Evolutionary conservation across 2,329 filamentous ascomycete species (phyloP).

Genomic region (Westerdykella ornata): DNA sequence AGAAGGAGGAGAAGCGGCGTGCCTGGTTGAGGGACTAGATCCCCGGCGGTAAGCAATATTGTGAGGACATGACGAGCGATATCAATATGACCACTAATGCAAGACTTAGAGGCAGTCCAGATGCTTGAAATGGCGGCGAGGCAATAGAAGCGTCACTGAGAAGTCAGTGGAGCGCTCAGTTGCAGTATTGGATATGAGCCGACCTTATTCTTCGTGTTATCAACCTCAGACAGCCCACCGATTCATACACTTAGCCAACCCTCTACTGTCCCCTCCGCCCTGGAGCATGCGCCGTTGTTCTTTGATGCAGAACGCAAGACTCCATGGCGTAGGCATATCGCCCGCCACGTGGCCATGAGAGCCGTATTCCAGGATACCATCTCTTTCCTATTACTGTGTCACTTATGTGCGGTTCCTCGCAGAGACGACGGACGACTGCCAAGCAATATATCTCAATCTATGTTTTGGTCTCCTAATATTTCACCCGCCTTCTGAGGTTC

Average conservation of each 20-base stretch:
- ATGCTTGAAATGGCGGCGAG: no score
- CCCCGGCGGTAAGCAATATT: conserved; percentile 23
- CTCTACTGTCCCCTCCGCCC: no score
- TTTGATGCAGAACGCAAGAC: conserved; percentile 2
- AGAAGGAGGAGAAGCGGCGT: conserved; percentile 88
- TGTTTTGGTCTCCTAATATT: conserved; percentile 9
- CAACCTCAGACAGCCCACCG: no score
- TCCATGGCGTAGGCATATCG: conserved; percentile 1
- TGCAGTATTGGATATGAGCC: no score
- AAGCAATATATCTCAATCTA: conserved; percentile 21
- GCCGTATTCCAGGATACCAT: conserved; percentile 6
- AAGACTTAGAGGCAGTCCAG: conserved; percentile 3
- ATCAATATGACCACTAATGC: conserved; percentile 27
- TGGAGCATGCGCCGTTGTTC: conserved; percentile 1
- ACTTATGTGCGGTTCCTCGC: conserved; percentile 6
- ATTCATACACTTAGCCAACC: no score
- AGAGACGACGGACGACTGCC: conserved; percentile 11
- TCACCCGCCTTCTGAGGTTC: conserved; percentile 21
- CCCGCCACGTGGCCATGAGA: conserved; percentile 15
- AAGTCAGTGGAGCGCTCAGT: no score
- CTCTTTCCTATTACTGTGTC: conserved; percentile 1
- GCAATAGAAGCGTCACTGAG: no score
- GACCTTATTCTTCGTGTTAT: no score
- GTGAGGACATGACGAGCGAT: conserved; percentile 12
- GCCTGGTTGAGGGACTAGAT: conserved; percentile 81